Evolutionary conservation across 768 basidiomycete species (phyloP).

Genomic region (Suillus fuscotomentosus): DNA sequence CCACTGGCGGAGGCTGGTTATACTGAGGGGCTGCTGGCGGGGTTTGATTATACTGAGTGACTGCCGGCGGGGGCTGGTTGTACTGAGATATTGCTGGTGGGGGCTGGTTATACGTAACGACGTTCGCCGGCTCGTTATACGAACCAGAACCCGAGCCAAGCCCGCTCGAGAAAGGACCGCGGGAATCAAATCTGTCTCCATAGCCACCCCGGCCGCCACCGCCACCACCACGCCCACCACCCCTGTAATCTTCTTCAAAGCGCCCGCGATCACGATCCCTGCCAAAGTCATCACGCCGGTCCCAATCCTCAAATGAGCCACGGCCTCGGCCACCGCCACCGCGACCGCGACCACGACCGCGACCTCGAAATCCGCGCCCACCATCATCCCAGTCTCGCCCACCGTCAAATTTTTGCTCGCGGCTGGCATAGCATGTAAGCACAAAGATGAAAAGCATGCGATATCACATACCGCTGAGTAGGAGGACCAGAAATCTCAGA

Average conservation of each 20-base stretch:
- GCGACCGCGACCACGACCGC: constrained; percentile 41
- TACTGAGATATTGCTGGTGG: constrained; percentile 8
- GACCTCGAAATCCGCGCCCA: constrained; percentile 38
- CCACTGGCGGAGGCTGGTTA: constrained; percentile 18
- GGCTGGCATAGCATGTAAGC: constrained; percentile 17
- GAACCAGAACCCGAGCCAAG: constrained; percentile 14
- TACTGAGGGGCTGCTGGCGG: constrained; percentile 21
- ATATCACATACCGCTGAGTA: constrained; percentile 36
- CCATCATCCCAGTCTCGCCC: constrained; percentile 49
- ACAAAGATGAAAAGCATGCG: not conserved
- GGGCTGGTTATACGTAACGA: constrained; percentile 27
- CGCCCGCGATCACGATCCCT: constrained; percentile 34
- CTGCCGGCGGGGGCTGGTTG: constrained; percentile 14
- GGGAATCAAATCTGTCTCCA: constrained; percentile 43
- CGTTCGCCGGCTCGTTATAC: constrained; percentile 25
- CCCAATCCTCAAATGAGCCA: constrained; percentile 35
- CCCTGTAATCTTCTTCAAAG: constrained; percentile 36
- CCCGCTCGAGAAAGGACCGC: constrained; percentile 30
- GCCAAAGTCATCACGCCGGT: constrained; percentile 41
- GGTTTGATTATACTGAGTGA: constrained; percentile 26
- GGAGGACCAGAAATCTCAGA: constrained; percentile 51
- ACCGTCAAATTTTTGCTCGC: constrained; percentile 34
- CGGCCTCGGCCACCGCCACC: constrained; percentile 38
- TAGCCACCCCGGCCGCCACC: constrained; percentile 40
- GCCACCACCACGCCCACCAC: constrained; percentile 24